Evolutionary conservation across 2,329 filamentous ascomycete genomes (phyloP).

Genomic region (Capronia epimyces): DNA sequence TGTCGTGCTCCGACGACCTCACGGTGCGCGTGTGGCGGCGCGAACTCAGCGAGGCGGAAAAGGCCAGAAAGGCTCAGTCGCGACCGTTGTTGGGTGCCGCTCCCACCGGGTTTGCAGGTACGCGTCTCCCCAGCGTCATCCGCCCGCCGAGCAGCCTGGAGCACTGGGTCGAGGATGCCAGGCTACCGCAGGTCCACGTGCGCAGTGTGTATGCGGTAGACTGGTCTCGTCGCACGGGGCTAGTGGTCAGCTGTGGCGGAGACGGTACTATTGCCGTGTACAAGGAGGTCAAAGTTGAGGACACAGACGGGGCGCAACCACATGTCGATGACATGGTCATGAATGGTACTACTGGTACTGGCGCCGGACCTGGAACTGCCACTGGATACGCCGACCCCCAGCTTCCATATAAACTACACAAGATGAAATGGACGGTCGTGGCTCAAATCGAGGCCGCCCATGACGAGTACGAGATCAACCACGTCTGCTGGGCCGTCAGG

Average conservation of each 20-base stretch:
- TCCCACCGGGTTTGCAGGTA: conserved; percentile 22
- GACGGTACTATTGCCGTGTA: conserved; percentile 80
- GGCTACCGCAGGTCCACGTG: conserved; percentile 70
- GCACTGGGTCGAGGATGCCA: conserved; percentile 71
- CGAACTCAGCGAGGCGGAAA: conserved; percentile 50
- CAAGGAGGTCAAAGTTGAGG: conserved; percentile 47
- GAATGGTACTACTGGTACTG: conserved; percentile 26
- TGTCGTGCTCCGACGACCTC: conserved; percentile 80
- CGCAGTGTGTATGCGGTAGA: conserved; percentile 76
- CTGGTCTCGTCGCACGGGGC: conserved; percentile 73
- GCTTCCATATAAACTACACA: conserved; percentile 20
- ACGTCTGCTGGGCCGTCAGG: conserved; percentile 78
- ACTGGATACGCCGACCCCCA: conserved; percentile 12
- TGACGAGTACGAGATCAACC: conserved; percentile 90
- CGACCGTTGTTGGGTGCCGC: background rate
- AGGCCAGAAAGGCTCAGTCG: conserved; percentile 30
- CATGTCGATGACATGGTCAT: conserved; percentile 25
- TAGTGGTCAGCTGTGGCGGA: conserved; percentile 81
- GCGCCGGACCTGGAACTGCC: conserved; percentile 26
- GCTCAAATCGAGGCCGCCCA: conserved; percentile 69
- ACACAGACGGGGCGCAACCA: background rate
- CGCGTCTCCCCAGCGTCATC: conserved; percentile 80
- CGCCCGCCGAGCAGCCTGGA: conserved; percentile 66
- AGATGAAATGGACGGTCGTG: conserved; percentile 65
- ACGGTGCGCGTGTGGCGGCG: conserved; percentile 75